phyloP scores from a whole-genome alignment of 2,329 filamentous ascomycete species.

The Kalmusia sp. region DNA sequence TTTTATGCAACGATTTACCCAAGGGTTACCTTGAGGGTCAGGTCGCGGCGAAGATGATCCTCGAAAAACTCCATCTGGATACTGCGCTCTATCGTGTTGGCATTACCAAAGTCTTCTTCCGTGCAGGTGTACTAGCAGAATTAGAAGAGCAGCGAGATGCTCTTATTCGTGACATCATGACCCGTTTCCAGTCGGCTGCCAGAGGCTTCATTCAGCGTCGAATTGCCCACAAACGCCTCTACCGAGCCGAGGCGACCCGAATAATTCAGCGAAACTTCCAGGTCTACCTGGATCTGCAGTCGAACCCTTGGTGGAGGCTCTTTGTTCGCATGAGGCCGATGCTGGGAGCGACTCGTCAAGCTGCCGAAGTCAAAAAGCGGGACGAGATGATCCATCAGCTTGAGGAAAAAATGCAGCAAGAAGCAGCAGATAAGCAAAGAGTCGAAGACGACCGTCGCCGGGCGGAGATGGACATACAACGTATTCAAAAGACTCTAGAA shows the following conservation, averaged over 20 bases:
- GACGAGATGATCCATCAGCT: constrained; percentile 92
- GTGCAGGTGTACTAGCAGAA: constrained; percentile 93
- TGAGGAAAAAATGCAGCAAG: constrained; percentile 80
- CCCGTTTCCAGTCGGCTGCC: constrained; percentile 88
- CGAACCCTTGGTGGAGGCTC: constrained; percentile 97
- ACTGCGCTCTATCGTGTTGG: constrained; percentile 88
- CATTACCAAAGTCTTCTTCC: constrained; percentile 96
- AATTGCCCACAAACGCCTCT: constrained; percentile 89
- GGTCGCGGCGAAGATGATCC: constrained; percentile 81
- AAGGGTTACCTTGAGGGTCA: constrained; percentile 93
- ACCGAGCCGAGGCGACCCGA: constrained; percentile 90
- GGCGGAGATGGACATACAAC: constrained; percentile 83
- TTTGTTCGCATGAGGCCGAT: constrained; percentile 95
- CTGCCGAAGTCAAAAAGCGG: constrained; percentile 90
- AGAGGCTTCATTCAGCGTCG: constrained; percentile 88
- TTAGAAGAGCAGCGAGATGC: constrained; percentile 94
- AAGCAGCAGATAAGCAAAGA: constrained; percentile 75
- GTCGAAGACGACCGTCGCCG: constrained; percentile 91
- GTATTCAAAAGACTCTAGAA: constrained; percentile 92
- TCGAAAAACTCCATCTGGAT: constrained; percentile 88
- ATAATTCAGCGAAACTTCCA: constrained; percentile 96
- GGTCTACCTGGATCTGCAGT: constrained; percentile 85
- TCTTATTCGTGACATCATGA: constrained; percentile 92
- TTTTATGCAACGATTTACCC: constrained; percentile 85
- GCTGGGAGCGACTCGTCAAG: constrained; percentile 88